phyloP scores from a whole-genome alignment of 2,329 filamentous ascomycete genomes.

The Thielaviopsis punctulata region DNA sequence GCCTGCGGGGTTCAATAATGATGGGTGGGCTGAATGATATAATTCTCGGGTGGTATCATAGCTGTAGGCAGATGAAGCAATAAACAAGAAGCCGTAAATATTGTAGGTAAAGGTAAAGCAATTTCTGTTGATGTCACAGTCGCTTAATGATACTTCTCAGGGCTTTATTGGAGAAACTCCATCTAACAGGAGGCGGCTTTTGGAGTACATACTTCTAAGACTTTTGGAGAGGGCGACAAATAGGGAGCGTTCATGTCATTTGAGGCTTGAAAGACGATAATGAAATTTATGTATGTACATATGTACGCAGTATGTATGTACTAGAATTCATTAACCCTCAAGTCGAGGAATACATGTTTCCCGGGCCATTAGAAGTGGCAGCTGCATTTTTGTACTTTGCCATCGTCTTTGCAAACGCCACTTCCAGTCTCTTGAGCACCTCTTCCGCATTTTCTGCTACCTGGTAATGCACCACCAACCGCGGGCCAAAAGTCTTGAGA shows the following conservation, averaged over 20 bases:
- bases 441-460: constrained; percentile 43
- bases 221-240: not conserved
- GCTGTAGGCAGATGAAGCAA: not conserved
- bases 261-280: not conserved
- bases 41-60: too few species aligned
- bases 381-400: constrained; percentile 13
- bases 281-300: not conserved
- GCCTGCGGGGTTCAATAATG: not conserved
- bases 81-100: not conserved
- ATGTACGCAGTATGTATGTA: not conserved
- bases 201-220: not conserved
- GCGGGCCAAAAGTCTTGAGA: constrained; percentile 23
- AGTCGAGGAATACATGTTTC: constrained; percentile 15
- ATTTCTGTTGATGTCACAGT: not conserved
- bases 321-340: too few species aligned
- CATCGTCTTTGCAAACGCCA: constrained; percentile 31
- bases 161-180: not conserved
- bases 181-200: too few species aligned
- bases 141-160: not conserved
- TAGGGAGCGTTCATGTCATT: not conserved
- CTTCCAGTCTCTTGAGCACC: constrained; percentile 38
- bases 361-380: not conserved
- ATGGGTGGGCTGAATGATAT: not conserved
- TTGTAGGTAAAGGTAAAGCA: too few species aligned
- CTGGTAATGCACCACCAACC: constrained; percentile 38